phyloP scores from a whole-genome alignment of 345 rosid genomes.

The Gossypium raimondii region DNA sequence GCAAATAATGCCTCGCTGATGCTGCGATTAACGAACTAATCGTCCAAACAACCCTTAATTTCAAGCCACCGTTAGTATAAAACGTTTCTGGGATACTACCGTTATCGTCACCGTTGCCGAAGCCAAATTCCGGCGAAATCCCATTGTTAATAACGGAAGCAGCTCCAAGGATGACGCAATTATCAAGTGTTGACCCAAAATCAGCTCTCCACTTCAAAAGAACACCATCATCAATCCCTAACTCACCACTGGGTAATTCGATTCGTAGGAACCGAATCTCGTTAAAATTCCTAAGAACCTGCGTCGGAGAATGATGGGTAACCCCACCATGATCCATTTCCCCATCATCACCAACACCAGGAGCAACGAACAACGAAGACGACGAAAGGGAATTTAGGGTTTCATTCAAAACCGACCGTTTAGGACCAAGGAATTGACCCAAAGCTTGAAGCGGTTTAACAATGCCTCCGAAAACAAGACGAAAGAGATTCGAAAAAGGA shows the following conservation, averaged over 20 bases:
- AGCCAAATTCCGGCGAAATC: constrained; percentile 24
- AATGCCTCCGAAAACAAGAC: constrained; percentile 56
- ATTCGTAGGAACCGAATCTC: constrained; percentile 84
- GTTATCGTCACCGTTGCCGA: constrained; percentile 46
- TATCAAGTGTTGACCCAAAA: constrained; percentile 89
- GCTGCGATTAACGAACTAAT: constrained; percentile 93
- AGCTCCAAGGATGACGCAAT: constrained; percentile 88
- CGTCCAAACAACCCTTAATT: constrained; percentile 97
- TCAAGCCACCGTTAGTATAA: constrained; percentile 87
- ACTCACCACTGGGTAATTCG: constrained; percentile 85
- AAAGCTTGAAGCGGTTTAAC: constrained; percentile 83
- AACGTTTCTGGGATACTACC: constrained; percentile 92
- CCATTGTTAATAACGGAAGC: constrained; percentile 45
- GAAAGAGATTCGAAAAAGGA: constrained; percentile 43
- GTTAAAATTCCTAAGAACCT: constrained; percentile 77
- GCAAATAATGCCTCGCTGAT: constrained; percentile 84
- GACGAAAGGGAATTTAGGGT: constrained; percentile 19
- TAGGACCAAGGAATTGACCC: constrained; percentile 59
- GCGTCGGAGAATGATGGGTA: constrained; percentile 93
- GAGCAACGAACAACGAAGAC: constrained; percentile 34
- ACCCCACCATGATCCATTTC: constrained; percentile 79
- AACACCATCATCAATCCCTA: constrained; percentile 83
- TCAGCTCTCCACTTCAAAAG: constrained; percentile 90
- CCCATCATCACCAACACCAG: constrained; percentile 44
- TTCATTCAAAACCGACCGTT: constrained; percentile 11